Evolutionary conservation across 768 basidiomycete genomes (phyloP).

Genomic region (Russula foetens): DNA sequence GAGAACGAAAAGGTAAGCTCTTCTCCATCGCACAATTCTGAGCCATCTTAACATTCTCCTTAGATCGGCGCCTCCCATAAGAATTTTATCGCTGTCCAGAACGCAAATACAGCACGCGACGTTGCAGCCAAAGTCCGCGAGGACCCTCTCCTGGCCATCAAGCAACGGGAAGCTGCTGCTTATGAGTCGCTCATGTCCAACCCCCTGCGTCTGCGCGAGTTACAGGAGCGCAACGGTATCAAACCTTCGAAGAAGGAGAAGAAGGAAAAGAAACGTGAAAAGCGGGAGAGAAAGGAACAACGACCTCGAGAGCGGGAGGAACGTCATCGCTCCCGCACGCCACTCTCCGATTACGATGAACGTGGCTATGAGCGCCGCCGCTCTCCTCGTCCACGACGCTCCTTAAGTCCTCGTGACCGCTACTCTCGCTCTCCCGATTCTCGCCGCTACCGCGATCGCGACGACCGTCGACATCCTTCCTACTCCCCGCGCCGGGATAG

Average conservation of each 20-base stretch:
- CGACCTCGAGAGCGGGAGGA: slow-evolving; percentile 23
- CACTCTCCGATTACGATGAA: slow-evolving; percentile 27
- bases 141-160: slow-evolving; percentile 95
- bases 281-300: slow-evolving; percentile 32
- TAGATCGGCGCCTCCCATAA: slow-evolving; percentile 83
- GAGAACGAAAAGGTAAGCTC: slow-evolving; percentile 76
- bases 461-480: slow-evolving; percentile 11
- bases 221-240: slow-evolving; percentile 77
- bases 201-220: slow-evolving; percentile 71
- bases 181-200: slow-evolving; percentile 82
- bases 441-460: slow-evolving; percentile 27
- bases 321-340: slow-evolving; percentile 19
- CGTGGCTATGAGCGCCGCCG: slow-evolving; percentile 27
- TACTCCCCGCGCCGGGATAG: slow-evolving; percentile 26
- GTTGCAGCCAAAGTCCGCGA: slow-evolving; percentile 91
- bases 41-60: slow-evolving; percentile 11
- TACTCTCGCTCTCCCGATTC: slow-evolving; percentile 41
- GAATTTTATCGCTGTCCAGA: slow-evolving; percentile 90
- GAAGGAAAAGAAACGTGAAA: slow-evolving; percentile 53
- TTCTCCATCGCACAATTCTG: slow-evolving; percentile 4
- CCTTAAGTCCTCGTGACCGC: slow-evolving; percentile 38
- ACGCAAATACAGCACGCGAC: slow-evolving; percentile 85
- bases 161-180: slow-evolving; percentile 93
- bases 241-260: slow-evolving; percentile 71
- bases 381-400: slow-evolving; percentile 30